Base-by-base conservation (phyloP, 805 yeast genomes). In the Cyberlindnera xylosilytica region DNA sequence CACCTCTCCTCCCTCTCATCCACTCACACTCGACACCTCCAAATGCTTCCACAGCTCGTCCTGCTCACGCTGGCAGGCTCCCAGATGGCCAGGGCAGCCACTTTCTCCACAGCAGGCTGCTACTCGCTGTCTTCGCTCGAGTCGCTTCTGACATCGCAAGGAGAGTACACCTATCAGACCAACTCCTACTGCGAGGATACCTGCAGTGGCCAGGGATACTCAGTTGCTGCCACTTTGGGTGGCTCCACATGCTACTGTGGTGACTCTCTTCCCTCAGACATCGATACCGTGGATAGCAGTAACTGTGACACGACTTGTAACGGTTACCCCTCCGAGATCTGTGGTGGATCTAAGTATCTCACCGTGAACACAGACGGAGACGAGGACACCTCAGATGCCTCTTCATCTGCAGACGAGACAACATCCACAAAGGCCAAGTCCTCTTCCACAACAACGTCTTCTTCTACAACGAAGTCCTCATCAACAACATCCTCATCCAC, bases 161-260 rank as follows among this genome's bases (percentile, higher is more conserved):
- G 83, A 23, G 53, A 69, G 3, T 76, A 74, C 58, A 64, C 61
- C 1, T 83, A 65, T 57, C 90, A 85, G 63, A 72, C 88, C 8
- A 73, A 79, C 15, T 66, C 73, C 7, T 65, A 76, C 55, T 83
- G 93, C 61, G 65, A 69, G 44, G 50, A 54, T 7, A 65, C 68
- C 47, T 83, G 96, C 63, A 52, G 62, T 42, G 38, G 72, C 10
- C 64, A 62, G 50, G 40, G 73, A 8, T 66, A 62, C 54, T 63
- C 67, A 17, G 68, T 72, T 16, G 74, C 73, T 32, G 89, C 83
- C 4, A 58, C 78, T 26, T 58, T 71, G 11, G 61, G 70, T 38
- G 87, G 88, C 8, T 54, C 68, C 20, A 60, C 62, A 16, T 86
- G 95, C 61, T 83, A 74, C 55, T 86, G 95, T 61, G 91, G 91